Conservation (phyloP, 768 basidiomycete genomes). For the Auriscalpium vulgare region DNA sequence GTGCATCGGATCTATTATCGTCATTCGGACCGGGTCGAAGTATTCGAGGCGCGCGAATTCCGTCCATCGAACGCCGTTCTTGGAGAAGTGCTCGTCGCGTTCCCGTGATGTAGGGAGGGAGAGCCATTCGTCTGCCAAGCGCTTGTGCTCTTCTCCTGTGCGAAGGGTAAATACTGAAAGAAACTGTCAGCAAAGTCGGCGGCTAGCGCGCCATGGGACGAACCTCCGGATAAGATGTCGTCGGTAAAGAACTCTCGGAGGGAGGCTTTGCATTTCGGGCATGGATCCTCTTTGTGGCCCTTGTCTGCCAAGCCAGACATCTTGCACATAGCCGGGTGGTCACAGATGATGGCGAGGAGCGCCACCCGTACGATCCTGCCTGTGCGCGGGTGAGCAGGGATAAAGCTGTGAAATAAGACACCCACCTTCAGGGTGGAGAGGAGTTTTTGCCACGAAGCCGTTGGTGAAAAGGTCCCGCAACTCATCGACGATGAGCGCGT, state of each 20-base stretch:
- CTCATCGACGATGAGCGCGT: not conserved
- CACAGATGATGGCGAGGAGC: slow-evolving; percentile 8
- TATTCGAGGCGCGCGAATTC: slow-evolving; percentile 11
- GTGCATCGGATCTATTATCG: slow-evolving; percentile 14
- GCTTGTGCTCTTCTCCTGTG: not conserved
- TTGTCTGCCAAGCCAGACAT: slow-evolving; percentile 12
- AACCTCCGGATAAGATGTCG: not conserved
- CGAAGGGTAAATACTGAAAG: too few relatives aligned
- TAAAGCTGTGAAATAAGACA: not conserved
- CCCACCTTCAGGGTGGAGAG: not conserved
- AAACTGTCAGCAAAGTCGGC: too few relatives aligned
- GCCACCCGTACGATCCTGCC: not conserved
- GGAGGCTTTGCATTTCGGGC: slow-evolving; percentile 5
- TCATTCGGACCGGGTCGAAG: slow-evolving; percentile 11
- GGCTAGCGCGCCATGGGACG: not conserved
- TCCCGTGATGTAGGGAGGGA: not conserved
- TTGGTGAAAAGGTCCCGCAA: not conserved
- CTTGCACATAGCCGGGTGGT: slow-evolving; percentile 15
- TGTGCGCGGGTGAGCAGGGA: too few relatives aligned
- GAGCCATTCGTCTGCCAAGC: not conserved
- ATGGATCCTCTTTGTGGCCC: slow-evolving; percentile 3
- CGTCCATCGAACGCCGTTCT: slow-evolving; percentile 9
- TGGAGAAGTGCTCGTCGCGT: not conserved
- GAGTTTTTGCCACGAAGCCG: not conserved
- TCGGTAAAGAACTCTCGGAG: not conserved